These are phyloP conservation scores for Rhipidocladum racemiflorum DNA, from an alignment of 176 grass and related monocot genomes.

Conservation along the genomic window DNA sequence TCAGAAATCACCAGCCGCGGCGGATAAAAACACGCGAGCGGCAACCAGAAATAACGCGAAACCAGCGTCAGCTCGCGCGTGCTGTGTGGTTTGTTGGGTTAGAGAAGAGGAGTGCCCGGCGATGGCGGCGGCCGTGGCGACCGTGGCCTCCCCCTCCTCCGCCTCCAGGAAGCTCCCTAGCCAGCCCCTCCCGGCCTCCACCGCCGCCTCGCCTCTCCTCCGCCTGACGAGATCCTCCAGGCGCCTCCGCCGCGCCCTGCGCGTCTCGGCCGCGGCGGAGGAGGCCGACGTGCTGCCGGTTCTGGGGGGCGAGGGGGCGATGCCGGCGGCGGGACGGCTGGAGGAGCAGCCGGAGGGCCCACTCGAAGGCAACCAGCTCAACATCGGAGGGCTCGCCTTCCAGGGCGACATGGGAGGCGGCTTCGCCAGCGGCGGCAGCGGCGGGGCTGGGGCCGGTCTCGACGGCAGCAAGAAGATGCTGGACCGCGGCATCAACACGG, in stretches of 20 bases:
- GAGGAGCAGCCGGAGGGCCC: slow-evolving; percentile 36
- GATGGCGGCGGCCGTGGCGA: slow-evolving; percentile 19
- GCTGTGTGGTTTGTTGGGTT: neutral
- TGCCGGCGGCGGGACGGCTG: slow-evolving; percentile 9
- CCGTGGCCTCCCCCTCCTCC: slow-evolving; percentile 35
- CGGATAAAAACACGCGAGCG: neutral
- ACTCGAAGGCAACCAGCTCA: slow-evolving; percentile 20
- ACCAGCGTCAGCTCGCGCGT: neutral
- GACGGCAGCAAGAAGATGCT: slow-evolving; percentile 39
- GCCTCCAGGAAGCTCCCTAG: slow-evolving; percentile 9
- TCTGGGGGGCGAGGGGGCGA: slow-evolving; percentile 9
- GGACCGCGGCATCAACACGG: slow-evolving; percentile 62
- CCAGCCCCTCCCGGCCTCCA: neutral
- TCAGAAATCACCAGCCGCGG: neutral
- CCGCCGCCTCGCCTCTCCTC: slow-evolving; percentile 4
- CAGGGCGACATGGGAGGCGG: slow-evolving; percentile 41
- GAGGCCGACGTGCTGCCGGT: slow-evolving; percentile 32
- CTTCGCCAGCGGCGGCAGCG: neutral
- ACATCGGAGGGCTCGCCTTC: slow-evolving; percentile 48
- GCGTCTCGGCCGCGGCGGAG: slow-evolving; percentile 10
- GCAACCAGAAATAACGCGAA: neutral
- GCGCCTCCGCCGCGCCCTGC: slow-evolving; percentile 23
- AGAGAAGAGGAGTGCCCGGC: neutral
- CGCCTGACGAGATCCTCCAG: neutral
- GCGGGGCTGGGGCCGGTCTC: neutral